phyloP scores from a whole-genome alignment of 2,329 filamentous ascomycete genomes.

The Aspergillus texensis region DNA sequence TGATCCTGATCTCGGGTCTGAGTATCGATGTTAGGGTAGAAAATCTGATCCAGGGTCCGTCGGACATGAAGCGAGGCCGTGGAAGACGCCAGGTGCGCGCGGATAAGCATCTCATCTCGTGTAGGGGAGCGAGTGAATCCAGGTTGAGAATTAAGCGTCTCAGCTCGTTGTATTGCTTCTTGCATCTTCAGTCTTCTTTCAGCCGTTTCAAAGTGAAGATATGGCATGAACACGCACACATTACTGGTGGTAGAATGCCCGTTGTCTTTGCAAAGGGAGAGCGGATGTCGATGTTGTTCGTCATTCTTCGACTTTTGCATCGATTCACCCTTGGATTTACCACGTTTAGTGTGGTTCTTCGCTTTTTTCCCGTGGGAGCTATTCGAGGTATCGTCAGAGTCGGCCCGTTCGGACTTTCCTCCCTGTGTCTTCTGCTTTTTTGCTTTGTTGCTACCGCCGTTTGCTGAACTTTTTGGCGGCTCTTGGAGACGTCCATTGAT shows the following conservation, averaged over 20 bases:
- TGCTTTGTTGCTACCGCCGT: slow-evolving; percentile 7
- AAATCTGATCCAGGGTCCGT: slow-evolving; percentile 67
- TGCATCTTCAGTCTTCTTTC: slow-evolving; percentile 59
- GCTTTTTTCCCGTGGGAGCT: slow-evolving; percentile 30
- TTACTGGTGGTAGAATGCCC: slow-evolving; percentile 23
- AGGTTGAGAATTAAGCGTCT: slow-evolving; percentile 26
- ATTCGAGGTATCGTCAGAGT: slow-evolving; percentile 29
- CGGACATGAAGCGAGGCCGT: slow-evolving; percentile 55
- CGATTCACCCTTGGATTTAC: slow-evolving; percentile 25
- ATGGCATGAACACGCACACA: slow-evolving; percentile 60
- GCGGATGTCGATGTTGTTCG: slow-evolving; percentile 35
- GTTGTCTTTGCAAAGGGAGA: slow-evolving; percentile 40
- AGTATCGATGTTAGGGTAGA: slow-evolving; percentile 64
- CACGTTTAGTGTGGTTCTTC: slow-evolving; percentile 30
- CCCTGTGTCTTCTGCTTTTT: slow-evolving; percentile 34
- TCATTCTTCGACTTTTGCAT: slow-evolving; percentile 31
- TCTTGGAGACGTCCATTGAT: slow-evolving; percentile 25
- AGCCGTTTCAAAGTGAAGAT: slow-evolving; percentile 66
- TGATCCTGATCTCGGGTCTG: slow-evolving; percentile 63
- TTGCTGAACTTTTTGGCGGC: slow-evolving; percentile 12
- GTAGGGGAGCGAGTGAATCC: slow-evolving; percentile 34
- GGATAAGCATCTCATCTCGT: slow-evolving; percentile 39
- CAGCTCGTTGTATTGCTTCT: slow-evolving; percentile 50
- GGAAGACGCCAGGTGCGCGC: slow-evolving; percentile 40
- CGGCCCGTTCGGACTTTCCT: slow-evolving; percentile 29